Evolutionary conservation across 1,284 basidiomycete species (phyloP).

Genomic region (Apiotrichum sp.): DNA sequence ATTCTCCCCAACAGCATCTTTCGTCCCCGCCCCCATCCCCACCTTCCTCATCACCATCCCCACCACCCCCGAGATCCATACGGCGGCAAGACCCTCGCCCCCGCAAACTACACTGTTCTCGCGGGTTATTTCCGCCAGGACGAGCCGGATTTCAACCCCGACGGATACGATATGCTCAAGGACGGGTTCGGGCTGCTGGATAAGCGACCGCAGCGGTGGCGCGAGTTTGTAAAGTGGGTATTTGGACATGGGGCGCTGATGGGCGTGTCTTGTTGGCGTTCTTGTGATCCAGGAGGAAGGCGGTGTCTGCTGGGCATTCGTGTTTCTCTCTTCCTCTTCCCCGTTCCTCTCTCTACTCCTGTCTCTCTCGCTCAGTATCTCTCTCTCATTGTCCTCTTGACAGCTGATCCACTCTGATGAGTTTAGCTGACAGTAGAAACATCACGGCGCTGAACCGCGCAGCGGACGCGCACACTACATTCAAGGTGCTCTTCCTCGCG

Average conservation of each 20-base stretch:
- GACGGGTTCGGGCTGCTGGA: slow-evolving; percentile 39
- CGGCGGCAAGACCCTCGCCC: slow-evolving; percentile 17
- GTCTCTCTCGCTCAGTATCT: no score
- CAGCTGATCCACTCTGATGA: no score
- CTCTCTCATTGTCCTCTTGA: no score
- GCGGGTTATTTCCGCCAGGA: slow-evolving; percentile 20
- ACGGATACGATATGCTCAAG: slow-evolving; percentile 25
- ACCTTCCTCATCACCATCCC: no score
- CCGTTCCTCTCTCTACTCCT: no score
- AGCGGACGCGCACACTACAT: slow-evolving; percentile 27
- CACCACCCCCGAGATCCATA: background rate
- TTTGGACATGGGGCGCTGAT: background rate
- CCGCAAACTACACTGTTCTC: slow-evolving; percentile 25
- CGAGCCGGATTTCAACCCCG: slow-evolving; percentile 17
- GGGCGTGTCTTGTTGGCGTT: background rate
- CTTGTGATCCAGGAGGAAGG: no score
- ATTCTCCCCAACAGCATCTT: no score
- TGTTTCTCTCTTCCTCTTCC: no score
- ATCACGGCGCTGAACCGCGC: slow-evolving; percentile 27
- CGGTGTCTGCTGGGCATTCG: no score
- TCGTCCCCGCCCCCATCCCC: no score
- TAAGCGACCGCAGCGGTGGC: slow-evolving; percentile 23
- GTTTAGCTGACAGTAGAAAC: slow-evolving; percentile 2
- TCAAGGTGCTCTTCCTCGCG: slow-evolving; percentile 44
- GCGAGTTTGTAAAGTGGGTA: slow-evolving; percentile 16